Base-by-base conservation (phyloP, 2,329 filamentous ascomycete genomes). In the Calonectria henricotiae region DNA sequence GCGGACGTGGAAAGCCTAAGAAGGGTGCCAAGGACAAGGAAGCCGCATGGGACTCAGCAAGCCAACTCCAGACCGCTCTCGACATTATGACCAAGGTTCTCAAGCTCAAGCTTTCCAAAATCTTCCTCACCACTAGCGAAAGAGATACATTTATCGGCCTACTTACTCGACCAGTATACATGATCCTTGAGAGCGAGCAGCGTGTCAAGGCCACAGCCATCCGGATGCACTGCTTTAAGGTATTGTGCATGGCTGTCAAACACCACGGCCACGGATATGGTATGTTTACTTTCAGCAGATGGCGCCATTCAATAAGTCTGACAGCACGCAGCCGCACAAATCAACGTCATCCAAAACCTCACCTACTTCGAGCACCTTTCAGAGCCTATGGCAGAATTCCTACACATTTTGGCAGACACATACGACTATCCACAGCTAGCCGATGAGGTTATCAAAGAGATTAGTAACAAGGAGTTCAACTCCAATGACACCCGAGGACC, bases 331-430 rank as follows among this genome's bases (percentile, higher is more conserved):
- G 94, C 94, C 62, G 96, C 96, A 1, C 96, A 99, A 87, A 98
- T 97, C 58, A 97, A 95, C 54, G 97, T 99, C 78, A 95, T 98
- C 65, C 96, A 99, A 82, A 98, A 96, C 80, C 85, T 99, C 75
- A 98, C 96, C 5, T 99, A 99, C 81, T 99, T 98, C 78, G 96
- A 99, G 83, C 96, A 99, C 82, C 85, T 99, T n/a, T 96, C 96
- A 0, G 96, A 99, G 79, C 96, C 96, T 1, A 99, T 99, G 96
- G 96, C 96, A 37, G 97, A 99, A 81, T 98, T 99, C 77, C 86
- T 99, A 5, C 94, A 98, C 77, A 99, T 98, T 78, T 87, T 99
- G 30, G 92, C 95, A 1, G 95, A 98, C 80, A 96, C 98, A 85
- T 99, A 98, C 84, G 96, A 99, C 83, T 97, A 98, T 80, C 94